Evolutionary conservation across 768 basidiomycete genomes (phyloP), one percentile per base, ranked within the genome.

Genomic region (Russula foetens): DNA sequence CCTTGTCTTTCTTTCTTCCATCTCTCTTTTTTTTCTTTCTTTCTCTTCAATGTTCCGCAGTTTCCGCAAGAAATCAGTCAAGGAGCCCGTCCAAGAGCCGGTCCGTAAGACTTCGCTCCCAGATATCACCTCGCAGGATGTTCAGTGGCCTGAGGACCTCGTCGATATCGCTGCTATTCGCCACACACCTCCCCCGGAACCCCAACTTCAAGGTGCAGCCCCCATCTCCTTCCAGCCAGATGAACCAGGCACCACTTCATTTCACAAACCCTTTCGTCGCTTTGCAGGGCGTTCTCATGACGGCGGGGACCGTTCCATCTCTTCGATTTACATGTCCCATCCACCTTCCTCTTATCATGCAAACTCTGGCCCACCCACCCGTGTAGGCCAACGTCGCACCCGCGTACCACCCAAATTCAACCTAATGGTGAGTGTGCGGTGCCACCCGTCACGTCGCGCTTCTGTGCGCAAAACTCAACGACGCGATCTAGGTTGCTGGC

Each of bases 61-160:
- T 54, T 85, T 87, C 68, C 84, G 88, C 62, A 83, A 87, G 67
- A 88, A 84, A 72, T 77, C 81, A 60, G 73, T 72, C 60, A 76
- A 67, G 83, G 77, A 76, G 76, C 79, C 73, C 73, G 71, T 67
- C 75, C 79, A 67, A 72, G 69, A 56, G 23, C 65, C 74, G 1
- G 77, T 92, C 54, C 85, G 83, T 67, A 78, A 84, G 43, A 86
- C 89, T 8, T 92, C 90, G 52, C 80, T 92, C 39, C 91, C 91
- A 59, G 84, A 90, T 69, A 80, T 92, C 66, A 79, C 75, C 54
- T 79, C 85, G 46, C 85, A 84, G 68, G 88, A 84, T 38, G 87
- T 90, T 41, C 86, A 86, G 58, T 93, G 91, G 91, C 91, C 91
- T 24, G 86, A 86, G 73, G 80, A 85, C 72, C 80, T 93, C 38